Conservation (phyloP, 2,329 filamentous ascomycete genomes). For the Talaromyces sp. region DNA sequence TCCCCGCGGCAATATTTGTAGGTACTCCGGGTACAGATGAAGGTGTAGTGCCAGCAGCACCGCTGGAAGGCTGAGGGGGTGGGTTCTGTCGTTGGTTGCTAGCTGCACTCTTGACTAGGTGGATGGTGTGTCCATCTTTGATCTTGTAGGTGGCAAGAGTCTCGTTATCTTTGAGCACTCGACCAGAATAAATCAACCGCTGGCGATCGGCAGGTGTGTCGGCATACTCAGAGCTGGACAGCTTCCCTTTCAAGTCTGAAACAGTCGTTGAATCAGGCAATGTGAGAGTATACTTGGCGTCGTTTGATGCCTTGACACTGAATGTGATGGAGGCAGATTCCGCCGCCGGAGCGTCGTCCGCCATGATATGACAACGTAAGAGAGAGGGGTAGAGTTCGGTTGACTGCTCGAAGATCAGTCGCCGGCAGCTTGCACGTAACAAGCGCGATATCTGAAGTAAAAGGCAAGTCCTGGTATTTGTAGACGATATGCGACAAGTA, state of each 20-base stretch:
- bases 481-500: neutral
- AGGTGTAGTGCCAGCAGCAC: constrained; percentile 28
- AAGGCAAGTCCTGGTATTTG: neutral
- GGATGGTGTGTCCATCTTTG: constrained; percentile 90
- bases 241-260: constrained; percentile 81
- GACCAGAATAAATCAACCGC: constrained; percentile 93
- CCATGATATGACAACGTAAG: constrained; percentile 27
- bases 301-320: constrained; percentile 95
- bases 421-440: neutral
- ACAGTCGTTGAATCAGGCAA: constrained; percentile 72
- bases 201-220: constrained; percentile 83
- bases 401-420: neutral
- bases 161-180: constrained; percentile 93
- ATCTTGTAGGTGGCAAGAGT: constrained; percentile 84
- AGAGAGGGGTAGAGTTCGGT: constrained; percentile 4
- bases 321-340: constrained; percentile 81
- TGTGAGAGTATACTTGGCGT: constrained; percentile 77
- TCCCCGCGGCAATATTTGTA: constrained; percentile 45
- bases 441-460: neutral
- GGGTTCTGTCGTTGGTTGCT: constrained; percentile 67
- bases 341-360: constrained; percentile 38
- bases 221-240: constrained; percentile 74
- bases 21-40: constrained; percentile 39
- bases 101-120: constrained; percentile 91
- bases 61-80: constrained; percentile 43